A percentile compares a stretch with the other conserved stretches of the same genome.
Conservation (phyloP, 176 grass and related monocot genomes). For the Miscanthus lutarioriparius region DNA sequence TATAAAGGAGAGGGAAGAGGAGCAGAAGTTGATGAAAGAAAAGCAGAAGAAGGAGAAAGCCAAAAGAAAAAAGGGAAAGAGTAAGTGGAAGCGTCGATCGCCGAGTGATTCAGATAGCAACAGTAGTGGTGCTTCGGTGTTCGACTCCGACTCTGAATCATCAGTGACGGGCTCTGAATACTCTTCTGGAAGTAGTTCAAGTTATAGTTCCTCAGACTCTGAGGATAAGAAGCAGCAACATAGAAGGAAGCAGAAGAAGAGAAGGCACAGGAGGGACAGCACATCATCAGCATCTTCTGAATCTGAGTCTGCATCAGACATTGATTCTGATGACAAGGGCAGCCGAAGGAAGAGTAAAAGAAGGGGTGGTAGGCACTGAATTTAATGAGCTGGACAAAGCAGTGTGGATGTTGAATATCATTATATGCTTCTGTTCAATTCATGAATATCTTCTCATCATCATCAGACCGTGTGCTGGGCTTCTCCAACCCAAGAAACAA, state of each 20-base stretch:
- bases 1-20: slow-evolving; percentile 50
- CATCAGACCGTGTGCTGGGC: background rate
- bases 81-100: slow-evolving; percentile 59
- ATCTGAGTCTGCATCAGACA: slow-evolving; percentile 41
- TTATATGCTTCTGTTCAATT: background rate
- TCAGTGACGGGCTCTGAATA: slow-evolving; percentile 49
- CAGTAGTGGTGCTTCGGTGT: slow-evolving; percentile 63
- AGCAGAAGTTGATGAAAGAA: slow-evolving; percentile 40
- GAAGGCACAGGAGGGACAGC: slow-evolving; percentile 47
- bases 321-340: slow-evolving; percentile 64
- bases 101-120: slow-evolving; percentile 53
- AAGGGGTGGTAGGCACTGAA: slow-evolving; percentile 33
- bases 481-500: slow-evolving; percentile 4
- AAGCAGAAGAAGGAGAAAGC: slow-evolving; percentile 33
- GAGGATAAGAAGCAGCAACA: slow-evolving; percentile 53
- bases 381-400: background rate
- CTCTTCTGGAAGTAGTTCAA: slow-evolving; percentile 70
- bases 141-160: slow-evolving; percentile 61
- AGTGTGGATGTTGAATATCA: slow-evolving; percentile 18
- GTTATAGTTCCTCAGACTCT: slow-evolving; percentile 63
- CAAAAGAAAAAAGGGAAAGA: slow-evolving; percentile 49
- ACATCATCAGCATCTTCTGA: slow-evolving; percentile 56
- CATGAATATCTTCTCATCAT: slow-evolving; percentile 2
- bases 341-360: slow-evolving; percentile 56
- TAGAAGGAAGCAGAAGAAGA: slow-evolving; percentile 68